Conservation (phyloP, 2,329 filamentous ascomycete species). For the Cercospora zeina region DNA sequence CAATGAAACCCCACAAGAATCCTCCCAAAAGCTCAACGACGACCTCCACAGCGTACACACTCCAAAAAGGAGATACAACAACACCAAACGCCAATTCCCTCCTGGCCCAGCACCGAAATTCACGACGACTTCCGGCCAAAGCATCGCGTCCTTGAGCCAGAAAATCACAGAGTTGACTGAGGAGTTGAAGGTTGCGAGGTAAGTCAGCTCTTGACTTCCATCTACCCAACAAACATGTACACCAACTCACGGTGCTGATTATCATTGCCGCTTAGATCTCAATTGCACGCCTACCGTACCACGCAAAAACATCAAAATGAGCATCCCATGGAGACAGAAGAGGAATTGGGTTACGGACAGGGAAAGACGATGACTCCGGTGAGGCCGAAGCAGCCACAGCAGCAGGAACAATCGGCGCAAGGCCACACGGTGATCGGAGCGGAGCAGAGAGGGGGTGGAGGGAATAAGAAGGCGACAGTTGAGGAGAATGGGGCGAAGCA, state of each 20-base stretch:
- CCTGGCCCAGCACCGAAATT: not conserved
- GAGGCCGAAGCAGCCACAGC: not conserved
- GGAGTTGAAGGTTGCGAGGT: not conserved
- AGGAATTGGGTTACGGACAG: conserved; percentile 6
- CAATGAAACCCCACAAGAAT: not conserved
- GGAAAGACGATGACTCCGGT: conserved; percentile 7
- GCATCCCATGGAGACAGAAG: conserved; percentile 10
- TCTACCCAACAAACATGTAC: not conserved
- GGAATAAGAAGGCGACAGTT: not conserved
- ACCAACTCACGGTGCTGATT: not conserved
- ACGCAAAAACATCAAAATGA: not conserved
- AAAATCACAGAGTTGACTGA: conserved; percentile 1
- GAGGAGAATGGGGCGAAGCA: not conserved
- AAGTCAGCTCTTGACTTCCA: not conserved
- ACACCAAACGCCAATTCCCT: conserved; percentile 9
- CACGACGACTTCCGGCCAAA: not conserved
- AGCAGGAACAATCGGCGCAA: conserved; percentile 12
- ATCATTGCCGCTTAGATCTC: not conserved
- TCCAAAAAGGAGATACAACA: not conserved
- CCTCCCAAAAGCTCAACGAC: not conserved
- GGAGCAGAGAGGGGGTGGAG: not conserved
- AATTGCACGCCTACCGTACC: not conserved
- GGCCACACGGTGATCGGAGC: conserved; percentile 1
- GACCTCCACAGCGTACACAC: not conserved
- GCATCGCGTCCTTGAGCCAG: not conserved